Base-by-base conservation (phyloP, 768 basidiomycete genomes). In the Cystobasidiopsis lactophilus region DNA sequence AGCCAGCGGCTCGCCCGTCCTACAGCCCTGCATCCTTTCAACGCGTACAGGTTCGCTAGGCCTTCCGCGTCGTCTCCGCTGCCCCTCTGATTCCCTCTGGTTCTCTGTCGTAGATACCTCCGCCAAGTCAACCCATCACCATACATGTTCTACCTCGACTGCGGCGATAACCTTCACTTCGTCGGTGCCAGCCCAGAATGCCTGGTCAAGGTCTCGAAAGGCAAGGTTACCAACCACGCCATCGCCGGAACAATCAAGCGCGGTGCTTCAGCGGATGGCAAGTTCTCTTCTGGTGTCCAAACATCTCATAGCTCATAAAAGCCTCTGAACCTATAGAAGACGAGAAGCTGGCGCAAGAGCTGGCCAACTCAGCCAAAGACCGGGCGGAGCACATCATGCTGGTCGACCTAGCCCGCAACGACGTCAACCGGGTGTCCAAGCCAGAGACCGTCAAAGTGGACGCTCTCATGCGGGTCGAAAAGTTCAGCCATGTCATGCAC, bases 151-250 rank as follows among this genome's bases (percentile, higher is more conserved):
- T 98, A 88, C 65, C 66, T 98, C 60, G 84, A 96, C 61, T 91
- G 86, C 59, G 59, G 56, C 5, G 83, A 84, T 4, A 85, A 85
- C 52, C 64, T 91, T 11, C 88, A 95, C 66, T 73, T 98, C 33
- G 88, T 96, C n/a, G 93, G 93, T 11, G 93, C 93, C 1, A 91
- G 85, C 60, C 93, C 93, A 0, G 93, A 98, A 68, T 95, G 89
- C 3, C 71, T 98, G 3, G 95, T 93, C 70, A 95, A 89, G 66
- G 86, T 98, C 23, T 79, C 85, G 66, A 75, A 72, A 62, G 83
- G 86, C 63, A 79, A 83, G 53, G 91, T 98, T 3, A 91, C 74
- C 66, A 96, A 96, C 62, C 93, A 98, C 64, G 93, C 93, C 13
- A 96, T 98, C 53, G 93, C 93, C 11, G 93, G 93, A 13, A 98